Conservation (phyloP, 2,329 filamentous ascomycete genomes). For the Lasiodiplodia citricola region DNA sequence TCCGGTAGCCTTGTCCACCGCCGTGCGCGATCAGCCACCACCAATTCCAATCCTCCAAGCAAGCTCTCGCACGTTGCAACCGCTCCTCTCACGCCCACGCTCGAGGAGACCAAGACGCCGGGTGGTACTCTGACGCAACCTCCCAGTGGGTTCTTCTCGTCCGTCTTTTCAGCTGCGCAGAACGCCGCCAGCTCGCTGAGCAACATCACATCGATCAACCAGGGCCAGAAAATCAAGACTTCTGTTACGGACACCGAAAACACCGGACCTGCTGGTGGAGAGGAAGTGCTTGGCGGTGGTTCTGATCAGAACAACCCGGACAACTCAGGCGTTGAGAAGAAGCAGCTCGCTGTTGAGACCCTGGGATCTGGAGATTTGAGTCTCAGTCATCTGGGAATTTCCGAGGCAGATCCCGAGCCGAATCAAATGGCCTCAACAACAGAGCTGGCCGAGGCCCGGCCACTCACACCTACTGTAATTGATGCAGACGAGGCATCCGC, state of each 20-base stretch:
- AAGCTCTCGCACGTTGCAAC: slow-evolving; percentile 79
- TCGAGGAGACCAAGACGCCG: slow-evolving; percentile 70
- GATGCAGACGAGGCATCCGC: slow-evolving; percentile 57
- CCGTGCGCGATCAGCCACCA: slow-evolving; percentile 63
- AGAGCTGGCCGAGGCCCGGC: slow-evolving; percentile 52
- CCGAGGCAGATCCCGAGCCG: slow-evolving; percentile 62
- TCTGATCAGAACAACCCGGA: slow-evolving; percentile 29
- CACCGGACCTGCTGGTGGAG: slow-evolving; percentile 39
- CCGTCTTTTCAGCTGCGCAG: slow-evolving; percentile 89
- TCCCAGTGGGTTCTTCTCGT: slow-evolving; percentile 81
- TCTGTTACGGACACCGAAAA: slow-evolving; percentile 36
- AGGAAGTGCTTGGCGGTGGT: slow-evolving; percentile 49
- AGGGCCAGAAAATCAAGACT: slow-evolving; percentile 51
- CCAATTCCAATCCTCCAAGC: slow-evolving; percentile 67
- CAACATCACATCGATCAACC: slow-evolving; percentile 58
- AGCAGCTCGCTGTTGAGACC: slow-evolving; percentile 81
- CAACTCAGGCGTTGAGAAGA: slow-evolving; percentile 43
- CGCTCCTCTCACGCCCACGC: slow-evolving; percentile 73
- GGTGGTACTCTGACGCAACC: slow-evolving; percentile 58
- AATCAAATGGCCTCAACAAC: slow-evolving; percentile 65
- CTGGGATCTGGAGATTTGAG: slow-evolving; percentile 88
- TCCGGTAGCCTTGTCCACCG: slow-evolving; percentile 77
- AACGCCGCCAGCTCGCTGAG: slow-evolving; percentile 87
- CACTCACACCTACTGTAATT: slow-evolving; percentile 38
- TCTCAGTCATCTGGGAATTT: slow-evolving; percentile 84